Evolutionary conservation across 441 rosid species (phyloP), one percentile per base, ranked within the genome.

Genomic region (Arabidopsis lyrata): DNA sequence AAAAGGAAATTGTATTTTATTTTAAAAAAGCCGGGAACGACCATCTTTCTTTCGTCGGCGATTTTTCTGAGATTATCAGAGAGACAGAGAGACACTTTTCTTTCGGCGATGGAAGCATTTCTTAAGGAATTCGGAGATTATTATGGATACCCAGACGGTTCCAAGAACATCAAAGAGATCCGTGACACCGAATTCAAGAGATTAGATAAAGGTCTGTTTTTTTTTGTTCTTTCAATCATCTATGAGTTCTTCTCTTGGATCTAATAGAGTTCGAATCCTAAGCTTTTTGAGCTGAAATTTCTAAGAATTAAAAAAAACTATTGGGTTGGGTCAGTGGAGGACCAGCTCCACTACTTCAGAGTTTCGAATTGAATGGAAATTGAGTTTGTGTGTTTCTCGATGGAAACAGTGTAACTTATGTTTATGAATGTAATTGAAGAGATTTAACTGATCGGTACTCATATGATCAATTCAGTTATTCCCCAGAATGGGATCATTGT

Each of bases 111-210:
- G 86, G 86, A 83, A 61, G 85, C 80, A 64, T 95, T 92, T 75
- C 80, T 95, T 18, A 60, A 79, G 71, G 91, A 91, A 68, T 95
- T 88, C 31, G 93, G 95, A 24, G 81, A 55, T 18, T 83, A 76
- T 58, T 92, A 95, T 76, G 99, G 99, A 36, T 95, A 95, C 57
- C 97, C 96, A 8, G 70, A 88, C 72, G 93, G 83, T 56, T 84
- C 88, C 12, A 92, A 89, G 76, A 79, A 63, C 78, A 81, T 95
- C 72, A 88, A 86, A 31, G 82, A 87, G 73, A 88, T 92, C 77
- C 88, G 98, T 34, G 87, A 92, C 2, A 73, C 88, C 31, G 98
- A 95, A 72, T 95, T 92, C 88, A 88, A 87, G 77, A 88, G 99
- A 66, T 78, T 91, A 78, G 81, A 84, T 57, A 57, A 81, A 36